Evolutionary conservation across 441 rosid species (phyloP).

Genomic region (Bocquillonia castaneifolia): DNA sequence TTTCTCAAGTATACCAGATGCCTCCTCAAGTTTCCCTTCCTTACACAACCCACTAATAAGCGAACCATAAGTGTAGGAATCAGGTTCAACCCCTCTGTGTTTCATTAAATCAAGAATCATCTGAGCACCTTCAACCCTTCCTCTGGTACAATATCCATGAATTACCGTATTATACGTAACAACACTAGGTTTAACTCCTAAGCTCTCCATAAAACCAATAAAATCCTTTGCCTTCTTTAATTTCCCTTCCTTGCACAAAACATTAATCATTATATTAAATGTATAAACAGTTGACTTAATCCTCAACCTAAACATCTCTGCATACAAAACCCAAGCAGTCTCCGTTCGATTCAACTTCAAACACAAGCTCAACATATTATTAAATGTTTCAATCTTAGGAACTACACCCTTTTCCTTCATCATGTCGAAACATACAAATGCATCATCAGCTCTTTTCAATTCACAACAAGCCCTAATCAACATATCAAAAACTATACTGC

Average conservation of each 20-base stretch:
- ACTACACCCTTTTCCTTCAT: conserved; percentile 60
- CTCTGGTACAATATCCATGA: conserved; percentile 61
- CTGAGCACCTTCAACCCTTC: conserved; percentile 66
- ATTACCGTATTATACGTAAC: conserved; percentile 73
- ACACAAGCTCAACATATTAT: conserved; percentile 52
- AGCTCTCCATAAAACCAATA: conserved; percentile 54
- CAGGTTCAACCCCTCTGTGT: conserved; percentile 56
- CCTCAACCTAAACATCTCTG: conserved; percentile 84
- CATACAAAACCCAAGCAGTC: conserved; percentile 73
- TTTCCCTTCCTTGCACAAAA: conserved; percentile 88
- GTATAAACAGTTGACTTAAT: conserved; percentile 66
- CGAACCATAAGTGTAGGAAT: conserved; percentile 66
- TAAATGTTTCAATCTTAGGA: conserved; percentile 71
- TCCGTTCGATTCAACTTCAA: conserved; percentile 51
- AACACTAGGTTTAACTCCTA: conserved; percentile 63
- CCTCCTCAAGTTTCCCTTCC: conserved; percentile 63
- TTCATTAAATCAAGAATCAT: conserved; percentile 56
- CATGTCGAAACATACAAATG: conserved; percentile 53
- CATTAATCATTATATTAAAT: conserved; percentile 79
- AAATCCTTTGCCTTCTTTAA: conserved; percentile 76
- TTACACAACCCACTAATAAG: conserved; percentile 71
- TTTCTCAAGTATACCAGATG: conserved; percentile 45
- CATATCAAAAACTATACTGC: conserved; percentile 49
- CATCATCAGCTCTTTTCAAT: conserved; percentile 53
- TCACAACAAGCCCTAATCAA: conserved; percentile 60